Evolutionary conservation across 2,329 filamentous ascomycete genomes (phyloP).

Genomic region (Thyridium curvatum): DNA sequence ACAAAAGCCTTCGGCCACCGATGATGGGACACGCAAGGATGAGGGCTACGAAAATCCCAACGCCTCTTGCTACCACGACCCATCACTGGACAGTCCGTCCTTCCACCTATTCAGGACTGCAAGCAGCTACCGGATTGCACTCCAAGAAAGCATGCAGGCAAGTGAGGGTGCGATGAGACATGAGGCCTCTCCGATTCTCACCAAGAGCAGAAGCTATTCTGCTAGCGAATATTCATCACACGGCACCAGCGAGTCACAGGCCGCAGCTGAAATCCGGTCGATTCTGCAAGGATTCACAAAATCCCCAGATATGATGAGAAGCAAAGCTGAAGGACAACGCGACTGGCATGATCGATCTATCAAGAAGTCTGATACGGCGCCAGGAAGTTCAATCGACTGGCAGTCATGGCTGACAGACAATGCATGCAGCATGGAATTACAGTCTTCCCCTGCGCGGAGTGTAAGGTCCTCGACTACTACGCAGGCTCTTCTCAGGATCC

Average conservation of each 20-base stretch:
- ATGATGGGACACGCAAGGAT: not conserved
- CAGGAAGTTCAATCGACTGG: conserved; percentile 37
- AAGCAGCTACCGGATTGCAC: conserved; percentile 48
- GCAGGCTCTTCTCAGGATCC: not conserved
- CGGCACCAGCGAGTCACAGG: conserved; percentile 7
- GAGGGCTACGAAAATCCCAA: not conserved
- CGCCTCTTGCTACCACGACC: conserved; percentile 9
- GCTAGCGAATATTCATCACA: conserved; percentile 3
- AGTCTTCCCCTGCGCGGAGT: conserved; percentile 5
- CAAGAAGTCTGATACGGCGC: conserved; percentile 20
- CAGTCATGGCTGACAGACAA: conserved; percentile 48
- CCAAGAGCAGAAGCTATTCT: not conserved
- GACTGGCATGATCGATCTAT: no score
- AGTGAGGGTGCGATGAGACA: conserved; percentile 16
- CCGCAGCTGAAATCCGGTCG: conserved; percentile 19
- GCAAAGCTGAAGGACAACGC: conserved; percentile 25
- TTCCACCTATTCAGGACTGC: conserved; percentile 46
- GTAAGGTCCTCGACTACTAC: not conserved
- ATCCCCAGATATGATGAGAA: not conserved
- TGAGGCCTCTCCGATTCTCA: not conserved
- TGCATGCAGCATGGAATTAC: conserved; percentile 37
- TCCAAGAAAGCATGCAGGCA: conserved; percentile 38
- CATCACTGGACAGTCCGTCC: conserved; percentile 45
- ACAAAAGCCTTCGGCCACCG: not conserved
- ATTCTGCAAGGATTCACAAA: not conserved